Conservation (phyloP, 2,329 filamentous ascomycete species). For the Cladorrhinum sp. region DNA sequence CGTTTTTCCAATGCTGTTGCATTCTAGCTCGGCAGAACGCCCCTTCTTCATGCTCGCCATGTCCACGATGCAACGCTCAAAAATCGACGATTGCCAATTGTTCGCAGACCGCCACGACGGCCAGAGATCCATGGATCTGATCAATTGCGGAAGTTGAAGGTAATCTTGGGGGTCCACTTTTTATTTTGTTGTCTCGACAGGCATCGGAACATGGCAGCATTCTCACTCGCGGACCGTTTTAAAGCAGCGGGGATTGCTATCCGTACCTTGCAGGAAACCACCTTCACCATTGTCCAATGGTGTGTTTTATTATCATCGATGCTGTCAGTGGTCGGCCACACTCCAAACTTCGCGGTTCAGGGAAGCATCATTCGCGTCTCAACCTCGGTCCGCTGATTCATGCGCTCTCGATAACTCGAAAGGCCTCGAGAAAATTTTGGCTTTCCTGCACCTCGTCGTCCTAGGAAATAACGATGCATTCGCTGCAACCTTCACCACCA, state of each 20-base stretch:
- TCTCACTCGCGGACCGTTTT: not conserved
- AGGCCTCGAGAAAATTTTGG: not conserved
- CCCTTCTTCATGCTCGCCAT: slow-evolving; percentile 13
- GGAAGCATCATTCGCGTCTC: not conserved
- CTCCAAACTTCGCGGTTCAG: not conserved
- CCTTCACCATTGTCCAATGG: not conserved
- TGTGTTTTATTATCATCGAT: not conserved
- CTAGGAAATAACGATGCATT: slow-evolving; percentile 9
- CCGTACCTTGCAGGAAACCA: not conserved
- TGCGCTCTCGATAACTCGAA: not conserved
- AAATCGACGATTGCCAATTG: not conserved
- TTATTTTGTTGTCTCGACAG: not conserved
- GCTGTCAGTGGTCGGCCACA: not conserved
- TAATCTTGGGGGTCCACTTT: slow-evolving; percentile 5
- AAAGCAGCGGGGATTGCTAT: not conserved
- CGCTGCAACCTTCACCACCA: slow-evolving; percentile 9
- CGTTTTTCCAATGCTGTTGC: slow-evolving; percentile 15
- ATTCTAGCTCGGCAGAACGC: slow-evolving; percentile 19
- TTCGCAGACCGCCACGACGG: slow-evolving; percentile 1
- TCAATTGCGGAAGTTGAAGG: not conserved
- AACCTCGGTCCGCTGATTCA: not conserved
- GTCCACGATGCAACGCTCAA: slow-evolving; percentile 8
- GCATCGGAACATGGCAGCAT: not conserved
- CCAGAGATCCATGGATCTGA: not conserved
- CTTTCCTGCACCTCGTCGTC: not conserved